Conservation (phyloP, 2,329 filamentous ascomycete species). For the Knoxdaviesia capensis region DNA sequence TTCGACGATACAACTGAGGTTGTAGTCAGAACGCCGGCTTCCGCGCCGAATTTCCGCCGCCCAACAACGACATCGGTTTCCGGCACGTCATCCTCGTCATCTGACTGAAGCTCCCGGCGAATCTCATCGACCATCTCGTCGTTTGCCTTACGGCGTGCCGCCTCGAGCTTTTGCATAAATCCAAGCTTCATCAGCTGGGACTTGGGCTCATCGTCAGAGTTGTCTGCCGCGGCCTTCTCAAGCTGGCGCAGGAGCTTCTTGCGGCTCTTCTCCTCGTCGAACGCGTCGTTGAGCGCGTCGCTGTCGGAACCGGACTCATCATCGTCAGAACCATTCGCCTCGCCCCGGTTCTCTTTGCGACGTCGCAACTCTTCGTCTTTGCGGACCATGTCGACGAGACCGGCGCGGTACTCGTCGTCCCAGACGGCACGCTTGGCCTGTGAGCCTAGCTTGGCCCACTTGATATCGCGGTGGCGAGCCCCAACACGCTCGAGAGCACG, state of each 20-base stretch:
- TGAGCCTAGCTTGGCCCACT: slow-evolving; percentile 75
- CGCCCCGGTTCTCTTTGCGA: slow-evolving; percentile 48
- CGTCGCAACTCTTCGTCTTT: slow-evolving; percentile 65
- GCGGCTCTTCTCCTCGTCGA: slow-evolving; percentile 22
- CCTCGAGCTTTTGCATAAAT: slow-evolving; percentile 87
- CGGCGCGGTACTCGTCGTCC: slow-evolving; percentile 70
- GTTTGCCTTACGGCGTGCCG: slow-evolving; percentile 56
- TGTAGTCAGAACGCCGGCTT: not conserved
- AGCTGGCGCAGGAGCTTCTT: slow-evolving; percentile 25
- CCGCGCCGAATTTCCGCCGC: slow-evolving; percentile 35
- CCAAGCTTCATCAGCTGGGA: slow-evolving; percentile 66
- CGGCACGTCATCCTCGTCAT: slow-evolving; percentile 30
- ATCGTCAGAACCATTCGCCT: slow-evolving; percentile 20
- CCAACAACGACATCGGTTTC: slow-evolving; percentile 38
- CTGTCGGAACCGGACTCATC: slow-evolving; percentile 34
- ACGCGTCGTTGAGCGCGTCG: slow-evolving; percentile 33
- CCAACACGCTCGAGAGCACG: slow-evolving; percentile 74
- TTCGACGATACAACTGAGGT: not conserved
- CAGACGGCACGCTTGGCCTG: slow-evolving; percentile 62
- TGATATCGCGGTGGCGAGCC: slow-evolving; percentile 68
- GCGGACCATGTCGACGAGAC: slow-evolving; percentile 61
- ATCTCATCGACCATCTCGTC: slow-evolving; percentile 55
- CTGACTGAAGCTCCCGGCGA: slow-evolving; percentile 49
- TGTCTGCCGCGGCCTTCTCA: slow-evolving; percentile 18
- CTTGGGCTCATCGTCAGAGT: slow-evolving; percentile 27